A percentile compares a stretch with the other conserved stretches of the same genome.
These are phyloP conservation scores for Microdochium paspali DNA, from an alignment of 2,329 filamentous ascomycete genomes.

Conservation along the genomic window DNA sequence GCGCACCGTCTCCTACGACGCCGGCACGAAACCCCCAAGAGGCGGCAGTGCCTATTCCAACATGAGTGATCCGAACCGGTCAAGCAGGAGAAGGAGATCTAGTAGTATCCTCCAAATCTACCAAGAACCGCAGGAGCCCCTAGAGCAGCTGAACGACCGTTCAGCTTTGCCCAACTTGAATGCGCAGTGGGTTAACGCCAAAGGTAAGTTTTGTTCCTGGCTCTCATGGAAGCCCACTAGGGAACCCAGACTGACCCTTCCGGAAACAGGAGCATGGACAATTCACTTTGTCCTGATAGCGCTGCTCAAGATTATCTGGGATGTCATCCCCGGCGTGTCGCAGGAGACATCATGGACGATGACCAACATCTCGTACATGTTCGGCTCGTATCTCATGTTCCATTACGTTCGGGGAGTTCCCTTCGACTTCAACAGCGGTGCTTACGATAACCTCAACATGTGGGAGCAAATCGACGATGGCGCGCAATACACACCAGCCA, in stretches of 20 bases:
- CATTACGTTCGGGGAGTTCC: conserved; percentile 96
- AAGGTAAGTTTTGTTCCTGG: conserved; percentile 60
- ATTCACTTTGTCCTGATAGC: conserved; percentile 93
- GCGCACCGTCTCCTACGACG: conserved; percentile 86
- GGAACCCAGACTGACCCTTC: too few species aligned
- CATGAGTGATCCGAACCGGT: conserved; percentile 48
- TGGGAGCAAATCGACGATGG: conserved; percentile 99
- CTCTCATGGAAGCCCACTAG: background rate
- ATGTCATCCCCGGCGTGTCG: conserved; percentile 90
- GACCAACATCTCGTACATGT: conserved; percentile 98
- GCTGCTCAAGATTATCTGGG: conserved; percentile 90
- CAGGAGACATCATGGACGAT: conserved; percentile 98
- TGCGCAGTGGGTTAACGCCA: conserved; percentile 97
- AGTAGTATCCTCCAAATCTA: conserved; percentile 91
- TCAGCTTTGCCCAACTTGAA: conserved; percentile 91
- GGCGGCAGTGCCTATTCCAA: conserved; percentile 51
- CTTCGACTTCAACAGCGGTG: conserved; percentile 97
- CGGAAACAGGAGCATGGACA: conserved; percentile 88
- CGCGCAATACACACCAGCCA: conserved; percentile 95
- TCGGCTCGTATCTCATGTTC: conserved; percentile 98
- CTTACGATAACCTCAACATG: conserved; percentile 99
- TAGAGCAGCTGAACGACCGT: conserved; percentile 97
- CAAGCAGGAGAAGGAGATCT: conserved; percentile 79
- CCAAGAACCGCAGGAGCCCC: conserved; percentile 89
- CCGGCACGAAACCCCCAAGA: conserved; percentile 60